Evolutionary conservation across 768 basidiomycete genomes (phyloP), one percentile per base, ranked within the genome.

Genomic region (Suillus cothurnatus): DNA sequence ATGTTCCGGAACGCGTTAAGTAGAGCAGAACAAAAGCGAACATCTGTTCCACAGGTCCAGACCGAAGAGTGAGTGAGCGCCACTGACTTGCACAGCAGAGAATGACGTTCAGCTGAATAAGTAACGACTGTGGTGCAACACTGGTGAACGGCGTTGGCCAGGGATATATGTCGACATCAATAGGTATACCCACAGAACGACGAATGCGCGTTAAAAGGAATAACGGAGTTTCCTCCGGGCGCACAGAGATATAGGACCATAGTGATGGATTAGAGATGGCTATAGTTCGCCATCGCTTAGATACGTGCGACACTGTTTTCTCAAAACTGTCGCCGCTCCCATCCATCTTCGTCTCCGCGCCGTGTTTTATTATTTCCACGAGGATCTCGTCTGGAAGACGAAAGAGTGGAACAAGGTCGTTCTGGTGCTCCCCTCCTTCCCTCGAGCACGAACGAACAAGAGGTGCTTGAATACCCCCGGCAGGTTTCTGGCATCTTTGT

Each of bases 301-400:
- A 55, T 17, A 55, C 19, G 31, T 55, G 52, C 11, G 52, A 32
- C 31, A 21, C 11, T n/a, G 11, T 55, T 31, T 55, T 55, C 19
- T 32, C 31, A 12, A 55, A 55, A 32, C 19, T 31, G 11, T 31
- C 6, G 19, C 31, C 31, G 6, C 52, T 9, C 28, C 52, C 17
- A 31, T 53, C 31, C 21, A 14, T 32, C 31, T 32, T 31, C 31
- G 17, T 32, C 31, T 55, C 31, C 12, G 17, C 31, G 11, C 52
- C 52, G 31, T 55, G 52, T 11, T 21, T 55, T 21, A 32, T 31
- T 9, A 55, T 55, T 32, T 55, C 31, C 19, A 21, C 11, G 17
- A 55, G 52, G 28, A 55, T 55, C 52, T 55, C 52, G 11, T 55
- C 52, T 32, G 52, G 52, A 19, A 55, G 31, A 55, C 52, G 52